Evolutionary conservation across 2,329 filamentous ascomycete species (phyloP).

Genomic region (Aureobasidium melanogenum): DNA sequence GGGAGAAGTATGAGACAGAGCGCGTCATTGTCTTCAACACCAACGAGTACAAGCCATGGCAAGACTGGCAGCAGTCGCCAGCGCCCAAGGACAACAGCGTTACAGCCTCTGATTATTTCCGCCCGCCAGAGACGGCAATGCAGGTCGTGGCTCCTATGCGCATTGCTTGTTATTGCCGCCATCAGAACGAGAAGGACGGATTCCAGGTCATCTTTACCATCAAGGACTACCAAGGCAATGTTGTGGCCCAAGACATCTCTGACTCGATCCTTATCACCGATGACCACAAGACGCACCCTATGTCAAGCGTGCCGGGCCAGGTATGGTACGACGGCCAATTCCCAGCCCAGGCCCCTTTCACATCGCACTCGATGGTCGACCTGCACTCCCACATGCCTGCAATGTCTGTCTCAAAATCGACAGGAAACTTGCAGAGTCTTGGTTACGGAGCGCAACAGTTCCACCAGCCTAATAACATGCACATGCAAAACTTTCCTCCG

Average conservation of each 20-base stretch:
- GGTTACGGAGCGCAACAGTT: conserved; percentile 25
- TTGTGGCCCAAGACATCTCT: conserved; percentile 78
- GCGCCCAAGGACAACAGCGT: conserved; percentile 24
- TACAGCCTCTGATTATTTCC: conserved; percentile 18
- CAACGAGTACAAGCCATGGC: conserved; percentile 60
- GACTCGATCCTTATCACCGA: conserved; percentile 94
- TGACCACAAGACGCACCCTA: conserved; percentile 78
- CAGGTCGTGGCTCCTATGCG: conserved; percentile 85
- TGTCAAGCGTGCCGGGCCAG: conserved; percentile 21
- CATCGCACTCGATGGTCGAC: conserved; percentile 30
- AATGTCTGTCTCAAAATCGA: conserved; percentile 53
- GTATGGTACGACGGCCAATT: conserved; percentile 21
- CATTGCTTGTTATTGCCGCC: conserved; percentile 93
- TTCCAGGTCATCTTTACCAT: conserved; percentile 93
- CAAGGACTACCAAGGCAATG: conserved; percentile 66
- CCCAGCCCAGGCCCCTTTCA: conserved; percentile 24
- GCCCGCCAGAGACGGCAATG: conserved; percentile 50
- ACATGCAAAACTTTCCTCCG: conserved; percentile 24
- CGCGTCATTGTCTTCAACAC: conserved; percentile 89
- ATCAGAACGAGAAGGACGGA: conserved; percentile 86
- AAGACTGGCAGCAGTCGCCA: conserved; percentile 32
- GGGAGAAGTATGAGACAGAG: conserved; percentile 69
- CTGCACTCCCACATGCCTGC: conserved; percentile 28
- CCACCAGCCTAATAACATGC: conserved; percentile 27
- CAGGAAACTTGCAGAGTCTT: conserved; percentile 53